Conservation (phyloP, 345 rosid genomes). For the Populus simonii region DNA sequence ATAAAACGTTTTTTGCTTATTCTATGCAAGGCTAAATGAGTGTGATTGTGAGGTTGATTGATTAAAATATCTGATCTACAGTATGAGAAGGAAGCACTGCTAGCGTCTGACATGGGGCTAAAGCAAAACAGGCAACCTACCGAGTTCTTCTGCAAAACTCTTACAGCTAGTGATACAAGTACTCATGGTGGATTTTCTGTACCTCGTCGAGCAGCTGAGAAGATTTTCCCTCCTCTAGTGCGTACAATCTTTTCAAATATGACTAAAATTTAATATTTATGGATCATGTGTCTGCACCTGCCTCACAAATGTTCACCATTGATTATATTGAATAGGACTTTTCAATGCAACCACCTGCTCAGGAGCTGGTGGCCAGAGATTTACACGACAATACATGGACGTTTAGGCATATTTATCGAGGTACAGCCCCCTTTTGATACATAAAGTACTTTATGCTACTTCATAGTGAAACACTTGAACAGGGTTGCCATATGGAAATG, state of each 20-base stretch:
- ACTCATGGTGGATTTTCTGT: slow-evolving; percentile 98
- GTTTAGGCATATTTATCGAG: slow-evolving; percentile 61
- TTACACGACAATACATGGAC: slow-evolving; percentile 56
- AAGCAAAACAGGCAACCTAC: slow-evolving; percentile 77
- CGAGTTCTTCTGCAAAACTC: slow-evolving; percentile 96
- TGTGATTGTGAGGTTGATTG: slow-evolving; percentile 5
- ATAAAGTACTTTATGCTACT: neutral
- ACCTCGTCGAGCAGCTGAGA: slow-evolving; percentile 97
- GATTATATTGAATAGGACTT: slow-evolving; percentile 37
- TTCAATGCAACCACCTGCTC: slow-evolving; percentile 65
- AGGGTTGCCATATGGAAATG: neutral
- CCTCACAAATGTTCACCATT: slow-evolving; percentile 9
- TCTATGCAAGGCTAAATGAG: neutral
- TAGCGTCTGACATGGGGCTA: slow-evolving; percentile 81
- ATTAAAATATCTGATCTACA: slow-evolving; percentile 31
- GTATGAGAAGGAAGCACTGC: slow-evolving; percentile 82
- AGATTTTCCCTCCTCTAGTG: slow-evolving; percentile 90
- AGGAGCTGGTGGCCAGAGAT: slow-evolving; percentile 54
- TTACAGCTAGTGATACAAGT: slow-evolving; percentile 95
- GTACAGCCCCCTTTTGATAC: slow-evolving; percentile 23
- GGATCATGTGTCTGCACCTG: neutral
- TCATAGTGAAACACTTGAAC: neutral
- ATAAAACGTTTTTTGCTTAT: neutral
- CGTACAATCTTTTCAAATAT: slow-evolving; percentile 15
- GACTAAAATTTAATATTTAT: neutral